These are phyloP conservation scores for Mitragyna speciosa DNA, from an alignment of 257 asterid genomes.

Conservation along the genomic window DNA sequence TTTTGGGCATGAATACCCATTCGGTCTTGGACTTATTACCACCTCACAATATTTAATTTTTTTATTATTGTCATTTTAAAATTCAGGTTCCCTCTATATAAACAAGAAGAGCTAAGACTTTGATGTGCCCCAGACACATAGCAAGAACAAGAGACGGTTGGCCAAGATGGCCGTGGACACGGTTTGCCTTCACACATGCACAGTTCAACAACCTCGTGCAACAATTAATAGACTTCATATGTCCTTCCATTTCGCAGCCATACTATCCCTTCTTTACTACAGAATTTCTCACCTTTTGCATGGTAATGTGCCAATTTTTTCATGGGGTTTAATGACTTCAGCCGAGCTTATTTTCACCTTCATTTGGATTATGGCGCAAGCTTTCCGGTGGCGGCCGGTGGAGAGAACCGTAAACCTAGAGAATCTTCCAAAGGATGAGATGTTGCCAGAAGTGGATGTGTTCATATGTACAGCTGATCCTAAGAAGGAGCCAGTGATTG, in stretches of 20 bases:
- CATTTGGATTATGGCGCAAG: constrained; percentile 53
- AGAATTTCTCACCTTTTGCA: constrained; percentile 44
- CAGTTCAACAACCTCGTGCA: constrained; percentile 64
- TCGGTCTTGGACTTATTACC: too few species aligned
- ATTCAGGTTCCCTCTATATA: background rate
- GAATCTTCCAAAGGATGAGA: constrained; percentile 51
- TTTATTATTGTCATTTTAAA: background rate
- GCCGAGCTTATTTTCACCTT: constrained; percentile 61
- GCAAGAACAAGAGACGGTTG: background rate
- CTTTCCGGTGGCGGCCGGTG: constrained; percentile 84
- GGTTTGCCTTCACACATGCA: constrained; percentile 50
- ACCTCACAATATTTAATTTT: background rate
- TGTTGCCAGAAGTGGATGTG: constrained; percentile 61
- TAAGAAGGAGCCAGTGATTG: constrained; percentile 69
- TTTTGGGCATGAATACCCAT: too few species aligned
- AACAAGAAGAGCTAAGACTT: background rate
- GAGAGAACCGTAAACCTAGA: constrained; percentile 49
- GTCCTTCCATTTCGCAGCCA: constrained; percentile 51
- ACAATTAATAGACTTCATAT: constrained; percentile 55
- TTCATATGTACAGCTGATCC: constrained; percentile 75
- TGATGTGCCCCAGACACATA: background rate
- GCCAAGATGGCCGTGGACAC: background rate
- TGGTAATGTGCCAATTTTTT: constrained; percentile 38
- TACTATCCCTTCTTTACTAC: constrained; percentile 54
- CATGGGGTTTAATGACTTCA: constrained; percentile 53